Evolutionary conservation across 2,329 filamentous ascomycete genomes (phyloP), one percentile per base, ranked within the genome.

Genomic region (Pezicula carpinea): DNA sequence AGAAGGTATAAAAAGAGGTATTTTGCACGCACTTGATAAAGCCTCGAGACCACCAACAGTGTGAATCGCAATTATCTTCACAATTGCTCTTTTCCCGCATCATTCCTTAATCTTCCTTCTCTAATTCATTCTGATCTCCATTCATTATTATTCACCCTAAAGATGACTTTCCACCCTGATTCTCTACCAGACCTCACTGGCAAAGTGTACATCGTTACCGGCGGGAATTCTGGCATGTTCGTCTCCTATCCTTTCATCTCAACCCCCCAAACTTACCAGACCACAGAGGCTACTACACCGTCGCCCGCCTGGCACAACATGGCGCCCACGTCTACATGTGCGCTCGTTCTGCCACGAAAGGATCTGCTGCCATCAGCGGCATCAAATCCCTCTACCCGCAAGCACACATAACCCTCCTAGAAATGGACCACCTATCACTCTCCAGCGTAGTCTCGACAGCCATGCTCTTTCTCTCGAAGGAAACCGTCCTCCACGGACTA

Each of bases 241-340:
- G 51, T 46, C 18, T 18, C 15, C 35, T n/a, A n/a, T n/a, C 15
- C 34, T 48, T 13, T 13, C 17, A 36, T n/a, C 15, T 11, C 10
- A 38, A 36, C 15, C 23, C 43, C 13, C 18, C 18, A 21, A 44
- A 34, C 15, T 39, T 18, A 48, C 29, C 33, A 17, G 38, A 32
- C 11, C 15, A 48, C 23, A 54, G 52, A 15, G 75, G 75, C 8
- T 66, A 69, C 44, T 71, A 76, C 51, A 66, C 78, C 14, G 63
- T 61, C 33, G 67, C 67, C 34, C 70, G 48, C 18, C 48, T 59
- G 4, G 55, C 54, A 26, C 29, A 50, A 40, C 55, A 57, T n/a
- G 52, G 54, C 21, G 57, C 57, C 13, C 51, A 55, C 26, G 53
- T 59, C 17, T 59, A 59, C 51, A 48, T 58, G 46, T 50, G 57